A percentile compares a stretch with the other conserved stretches of the same genome.
These are phyloP conservation scores for Tricholoma flavovirens DNA, from an alignment of 768 basidiomycete species.

Conservation along the genomic window DNA sequence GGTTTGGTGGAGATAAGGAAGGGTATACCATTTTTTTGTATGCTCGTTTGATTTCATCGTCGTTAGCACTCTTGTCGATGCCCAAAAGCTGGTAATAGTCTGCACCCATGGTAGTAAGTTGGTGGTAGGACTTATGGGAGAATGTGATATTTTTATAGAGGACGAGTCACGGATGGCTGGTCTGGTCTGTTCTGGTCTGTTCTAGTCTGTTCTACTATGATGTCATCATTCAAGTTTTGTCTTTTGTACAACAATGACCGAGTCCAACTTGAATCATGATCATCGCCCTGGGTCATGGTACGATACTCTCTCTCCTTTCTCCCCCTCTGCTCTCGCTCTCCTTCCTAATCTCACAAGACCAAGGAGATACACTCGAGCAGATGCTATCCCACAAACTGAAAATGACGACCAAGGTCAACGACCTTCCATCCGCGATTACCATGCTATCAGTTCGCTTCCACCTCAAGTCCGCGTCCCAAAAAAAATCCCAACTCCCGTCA, in stretches of 20 bases:
- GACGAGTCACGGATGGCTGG: no score
- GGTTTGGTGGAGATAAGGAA: background rate
- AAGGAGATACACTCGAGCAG: conserved; percentile 57
- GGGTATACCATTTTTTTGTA: conserved; percentile 84
- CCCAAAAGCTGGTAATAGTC: conserved; percentile 90
- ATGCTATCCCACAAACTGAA: conserved; percentile 63
- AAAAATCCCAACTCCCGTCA: conserved; percentile 76
- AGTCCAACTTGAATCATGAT: no score
- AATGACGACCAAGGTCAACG: conserved; percentile 45
- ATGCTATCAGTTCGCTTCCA: conserved; percentile 61
- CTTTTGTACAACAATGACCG: no score
- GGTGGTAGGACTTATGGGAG: conserved; percentile 1
- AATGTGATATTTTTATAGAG: no score
- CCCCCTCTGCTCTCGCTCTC: conserved; percentile 50
- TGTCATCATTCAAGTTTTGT: no score
- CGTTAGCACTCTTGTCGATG: conserved; percentile 62
- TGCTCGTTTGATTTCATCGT: conserved; percentile 88
- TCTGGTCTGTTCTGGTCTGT: conserved; percentile 11
- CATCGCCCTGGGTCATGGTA: conserved; percentile 45
- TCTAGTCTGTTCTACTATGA: conserved; percentile 5
- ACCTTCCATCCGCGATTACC: conserved; percentile 67
- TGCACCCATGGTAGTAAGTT: conserved; percentile 53
- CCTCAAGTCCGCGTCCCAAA: conserved; percentile 69
- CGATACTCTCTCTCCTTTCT: conserved; percentile 62
- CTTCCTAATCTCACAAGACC: conserved; percentile 41